Evolutionary conservation across 2,329 filamentous ascomycete species (phyloP).

Genomic region (Trichoderma sp.): DNA sequence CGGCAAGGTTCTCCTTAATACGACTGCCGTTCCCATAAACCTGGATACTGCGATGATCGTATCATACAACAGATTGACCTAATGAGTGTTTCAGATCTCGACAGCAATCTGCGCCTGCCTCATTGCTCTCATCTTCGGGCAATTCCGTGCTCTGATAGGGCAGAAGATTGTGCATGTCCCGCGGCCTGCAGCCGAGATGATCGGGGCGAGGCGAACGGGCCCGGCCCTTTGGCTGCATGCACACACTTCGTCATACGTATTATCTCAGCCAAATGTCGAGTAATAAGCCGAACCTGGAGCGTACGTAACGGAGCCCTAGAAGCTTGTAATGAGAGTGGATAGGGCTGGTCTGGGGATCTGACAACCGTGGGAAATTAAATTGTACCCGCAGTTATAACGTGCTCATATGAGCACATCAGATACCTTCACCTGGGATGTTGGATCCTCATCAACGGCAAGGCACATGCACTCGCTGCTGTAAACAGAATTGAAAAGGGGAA

Average conservation of each 20-base stretch:
- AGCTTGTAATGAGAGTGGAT: conserved; percentile 20
- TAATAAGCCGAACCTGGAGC: not conserved
- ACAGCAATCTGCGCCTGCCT: not conserved
- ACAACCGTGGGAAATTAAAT: conserved; percentile 24
- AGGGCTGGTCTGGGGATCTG: conserved; percentile 19
- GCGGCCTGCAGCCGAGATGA: not conserved
- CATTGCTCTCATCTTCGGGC: not conserved
- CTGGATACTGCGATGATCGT: not conserved
- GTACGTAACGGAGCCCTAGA: conserved; percentile 5
- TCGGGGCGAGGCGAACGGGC: not conserved
- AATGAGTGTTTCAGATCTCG: not conserved
- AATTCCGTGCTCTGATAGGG: not conserved
- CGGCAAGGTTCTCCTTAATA: not conserved
- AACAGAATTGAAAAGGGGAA: too few relatives aligned
- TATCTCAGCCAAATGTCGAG: not conserved
- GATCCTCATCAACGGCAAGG: too few relatives aligned
- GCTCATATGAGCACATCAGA: not conserved
- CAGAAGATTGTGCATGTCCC: not conserved
- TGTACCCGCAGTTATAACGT: conserved; percentile 12
- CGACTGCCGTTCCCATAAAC: not conserved
- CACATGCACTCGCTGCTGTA: too few relatives aligned
- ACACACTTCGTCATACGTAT: not conserved
- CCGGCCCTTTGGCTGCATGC: not conserved
- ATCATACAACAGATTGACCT: not conserved
- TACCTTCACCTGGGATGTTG: too few relatives aligned